Base-by-base conservation (phyloP, 176 grass and related monocot genomes). In the Bonia amplexicaulis region DNA sequence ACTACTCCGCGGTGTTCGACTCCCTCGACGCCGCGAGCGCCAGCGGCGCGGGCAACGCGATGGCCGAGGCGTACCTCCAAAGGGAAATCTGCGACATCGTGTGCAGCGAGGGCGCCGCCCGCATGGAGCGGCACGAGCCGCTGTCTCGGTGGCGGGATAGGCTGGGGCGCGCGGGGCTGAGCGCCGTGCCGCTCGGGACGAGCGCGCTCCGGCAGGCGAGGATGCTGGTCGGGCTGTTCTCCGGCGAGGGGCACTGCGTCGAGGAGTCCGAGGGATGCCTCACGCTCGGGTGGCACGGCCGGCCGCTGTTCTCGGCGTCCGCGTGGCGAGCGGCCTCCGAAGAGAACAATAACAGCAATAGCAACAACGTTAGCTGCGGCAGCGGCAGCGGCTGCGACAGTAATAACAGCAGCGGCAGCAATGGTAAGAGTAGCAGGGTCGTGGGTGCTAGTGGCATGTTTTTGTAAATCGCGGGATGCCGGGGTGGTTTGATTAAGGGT, bases 1-100 rank as follows among this genome's bases (percentile, higher is more conserved):
- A 98, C 87, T 98, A 95, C 89, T 95, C 96, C 14, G 91, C 96
- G 2, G 85, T 98, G 88, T 95, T 98, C 81, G 96, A 98, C 47
- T 98, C 96, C 3, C 77, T 98, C 2, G 91, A 98, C 71, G 96
- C 82, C 14, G 72, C 73, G 10, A 35, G 71, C 41, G 63, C 3
- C 80, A 68, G 15, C 85, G 81, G 77, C 84, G 86, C 66, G 42
- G 89, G 66, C 76, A 86, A 69, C 73, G 69, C 89, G 33, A 66
- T 82, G 25, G 91, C 96, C 1, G 96, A 98, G 85, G 78, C 89
- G 7, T 93, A 93, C 69, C 93, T 98, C 19, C 89, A 93, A 69
- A 66, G 83, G 29, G 93, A 98, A 80, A 93, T 98, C 66, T 86
- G 91, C 91, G 94, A 98, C 88, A 82, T 95, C 66, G 96, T 98